Evolutionary conservation across 2,329 filamentous ascomycete genomes (phyloP).

Genomic region (Penicillium sp.): DNA sequence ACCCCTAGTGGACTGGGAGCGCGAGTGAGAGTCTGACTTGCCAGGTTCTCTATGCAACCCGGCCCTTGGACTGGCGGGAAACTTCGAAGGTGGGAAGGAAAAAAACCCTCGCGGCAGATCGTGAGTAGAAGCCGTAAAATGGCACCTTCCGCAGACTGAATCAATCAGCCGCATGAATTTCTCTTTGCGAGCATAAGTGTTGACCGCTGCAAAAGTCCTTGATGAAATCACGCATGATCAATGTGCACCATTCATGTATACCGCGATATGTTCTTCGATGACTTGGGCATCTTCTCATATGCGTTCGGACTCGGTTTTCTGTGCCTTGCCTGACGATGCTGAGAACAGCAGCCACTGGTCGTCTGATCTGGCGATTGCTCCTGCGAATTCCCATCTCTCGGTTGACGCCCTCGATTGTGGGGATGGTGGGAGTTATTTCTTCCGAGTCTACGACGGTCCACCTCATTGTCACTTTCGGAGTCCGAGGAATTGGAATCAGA

Average conservation of each 20-base stretch:
- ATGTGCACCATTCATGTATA: slow-evolving; percentile 9
- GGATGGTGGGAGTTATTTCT: slow-evolving; percentile 9
- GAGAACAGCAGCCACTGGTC: slow-evolving; percentile 18
- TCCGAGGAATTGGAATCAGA: slow-evolving; percentile 53
- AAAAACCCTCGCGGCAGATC: too few relatives aligned
- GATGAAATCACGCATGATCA: too few relatives aligned
- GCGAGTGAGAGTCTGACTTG: too few relatives aligned
- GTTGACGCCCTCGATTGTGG: slow-evolving; percentile 22
- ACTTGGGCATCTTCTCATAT: slow-evolving; percentile 47
- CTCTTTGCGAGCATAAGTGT: too few relatives aligned
- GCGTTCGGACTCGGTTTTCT: slow-evolving; percentile 46
- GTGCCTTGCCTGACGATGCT: slow-evolving; percentile 9
- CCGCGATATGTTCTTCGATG: slow-evolving; percentile 20
- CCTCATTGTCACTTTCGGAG: slow-evolving; percentile 46
- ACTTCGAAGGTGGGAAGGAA: too few relatives aligned
- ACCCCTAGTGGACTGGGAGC: too few relatives aligned
- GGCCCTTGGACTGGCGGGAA: too few relatives aligned
- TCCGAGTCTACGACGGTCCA: slow-evolving; percentile 20
- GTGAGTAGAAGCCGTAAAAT: too few relatives aligned
- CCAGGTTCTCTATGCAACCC: too few relatives aligned
- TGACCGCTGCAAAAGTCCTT: too few relatives aligned
- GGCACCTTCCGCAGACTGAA: too few relatives aligned
- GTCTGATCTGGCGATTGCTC: slow-evolving; percentile 21
- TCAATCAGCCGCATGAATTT: too few relatives aligned
- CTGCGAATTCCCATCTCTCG: slow-evolving; percentile 15